phyloP scores from a whole-genome alignment of 1,284 basidiomycete genomes.

The Peniophora sp. region DNA sequence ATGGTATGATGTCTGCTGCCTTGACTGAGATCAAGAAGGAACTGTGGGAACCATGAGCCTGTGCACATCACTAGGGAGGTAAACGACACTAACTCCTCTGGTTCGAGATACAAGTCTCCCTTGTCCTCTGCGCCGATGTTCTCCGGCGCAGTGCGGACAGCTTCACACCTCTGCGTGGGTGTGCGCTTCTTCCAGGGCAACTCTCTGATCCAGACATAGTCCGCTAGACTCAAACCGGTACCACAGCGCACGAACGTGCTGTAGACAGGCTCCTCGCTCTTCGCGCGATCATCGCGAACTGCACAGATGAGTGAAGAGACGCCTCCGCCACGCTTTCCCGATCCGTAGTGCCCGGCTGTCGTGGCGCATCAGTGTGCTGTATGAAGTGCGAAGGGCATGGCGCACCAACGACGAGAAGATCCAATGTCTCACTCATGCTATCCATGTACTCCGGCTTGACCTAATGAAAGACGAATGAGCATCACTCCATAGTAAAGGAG shows the following conservation, averaged over 20 bases:
- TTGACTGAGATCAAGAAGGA: slow-evolving; percentile 88
- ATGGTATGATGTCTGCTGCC: slow-evolving; percentile 76
- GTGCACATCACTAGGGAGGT: slow-evolving; percentile 1
- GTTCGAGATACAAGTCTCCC: slow-evolving; percentile 74
- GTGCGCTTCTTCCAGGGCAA: slow-evolving; percentile 74
- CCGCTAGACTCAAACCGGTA: slow-evolving; percentile 75
- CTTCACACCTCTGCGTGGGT: slow-evolving; percentile 53
- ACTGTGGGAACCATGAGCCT: slow-evolving; percentile 27
- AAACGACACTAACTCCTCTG: slow-evolving; percentile 58
- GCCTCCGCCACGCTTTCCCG: slow-evolving; percentile 67
- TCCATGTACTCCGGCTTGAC: slow-evolving; percentile 95
- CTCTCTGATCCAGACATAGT: slow-evolving; percentile 74
- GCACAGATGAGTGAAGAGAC: slow-evolving; percentile 76
- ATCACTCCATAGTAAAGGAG: not conserved
- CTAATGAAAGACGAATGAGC: slow-evolving; percentile 21
- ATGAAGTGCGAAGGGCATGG: not conserved
- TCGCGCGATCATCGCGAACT: slow-evolving; percentile 59
- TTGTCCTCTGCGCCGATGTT: slow-evolving; percentile 59
- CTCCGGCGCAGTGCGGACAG: slow-evolving; percentile 50
- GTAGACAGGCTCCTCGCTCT: slow-evolving; percentile 64
- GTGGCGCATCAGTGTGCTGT: not conserved
- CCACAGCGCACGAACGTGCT: slow-evolving; percentile 81
- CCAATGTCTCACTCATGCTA: slow-evolving; percentile 84
- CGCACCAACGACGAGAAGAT: slow-evolving; percentile 80
- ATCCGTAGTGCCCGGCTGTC: slow-evolving; percentile 67